Conservation (phyloP, 2,329 filamentous ascomycete species). For the Aspergillus pseudoglaucus region DNA sequence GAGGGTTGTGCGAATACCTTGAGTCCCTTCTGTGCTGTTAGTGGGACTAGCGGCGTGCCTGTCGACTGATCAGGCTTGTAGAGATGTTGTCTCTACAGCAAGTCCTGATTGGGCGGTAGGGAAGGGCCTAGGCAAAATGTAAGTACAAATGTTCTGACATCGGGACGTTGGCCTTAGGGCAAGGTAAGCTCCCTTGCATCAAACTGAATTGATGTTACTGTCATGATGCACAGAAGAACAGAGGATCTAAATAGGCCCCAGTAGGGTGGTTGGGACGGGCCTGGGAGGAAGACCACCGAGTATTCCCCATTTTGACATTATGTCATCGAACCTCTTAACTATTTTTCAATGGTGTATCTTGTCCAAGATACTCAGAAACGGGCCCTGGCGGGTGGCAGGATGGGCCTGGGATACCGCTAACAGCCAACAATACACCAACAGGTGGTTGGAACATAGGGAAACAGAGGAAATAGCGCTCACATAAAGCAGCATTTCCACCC, state of each 20-base stretch:
- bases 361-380: too few species aligned
- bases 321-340: too few species aligned
- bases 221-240: background rate
- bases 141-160: background rate
- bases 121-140: background rate
- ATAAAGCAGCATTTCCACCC: too few species aligned
- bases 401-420: too few species aligned
- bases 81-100: background rate
- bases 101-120: background rate
- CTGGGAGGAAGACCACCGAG: background rate
- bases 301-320: too few species aligned
- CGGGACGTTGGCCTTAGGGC: background rate
- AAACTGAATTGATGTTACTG: background rate
- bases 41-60: background rate
- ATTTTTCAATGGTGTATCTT: too few species aligned
- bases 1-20: too few species aligned
- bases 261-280: background rate
- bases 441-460: too few species aligned
- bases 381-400: too few species aligned
- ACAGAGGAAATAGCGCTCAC: too few species aligned
- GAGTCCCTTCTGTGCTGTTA: too few species aligned
- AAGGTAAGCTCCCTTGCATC: background rate
- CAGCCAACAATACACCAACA: too few species aligned
- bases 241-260: background rate
- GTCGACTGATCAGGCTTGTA: background rate